phyloP scores from a whole-genome alignment of 2,329 filamentous ascomycete species.

The Ascochyta lentis region DNA sequence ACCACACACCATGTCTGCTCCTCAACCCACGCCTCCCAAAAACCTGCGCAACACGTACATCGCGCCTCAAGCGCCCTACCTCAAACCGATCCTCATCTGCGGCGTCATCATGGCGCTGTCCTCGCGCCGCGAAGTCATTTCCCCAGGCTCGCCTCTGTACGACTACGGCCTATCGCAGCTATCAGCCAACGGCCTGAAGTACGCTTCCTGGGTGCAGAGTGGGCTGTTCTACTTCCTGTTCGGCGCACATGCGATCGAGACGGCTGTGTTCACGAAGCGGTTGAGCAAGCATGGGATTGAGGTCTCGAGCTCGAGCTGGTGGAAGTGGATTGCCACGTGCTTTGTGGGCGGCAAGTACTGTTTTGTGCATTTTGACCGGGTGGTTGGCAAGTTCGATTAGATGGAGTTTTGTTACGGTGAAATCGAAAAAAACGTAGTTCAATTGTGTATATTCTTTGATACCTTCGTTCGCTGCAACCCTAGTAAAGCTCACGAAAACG shows the following conservation, averaged over 20 bases:
- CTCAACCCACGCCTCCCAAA: conserved; percentile 11
- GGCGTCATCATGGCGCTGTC: conserved; percentile 35
- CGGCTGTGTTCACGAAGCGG: conserved; percentile 25
- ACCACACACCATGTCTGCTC: not conserved
- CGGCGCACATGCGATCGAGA: conserved; percentile 31
- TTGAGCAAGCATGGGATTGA: conserved; percentile 25
- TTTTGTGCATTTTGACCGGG: conserved; percentile 30
- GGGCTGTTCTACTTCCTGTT: conserved; percentile 35
- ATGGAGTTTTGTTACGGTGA: too few species aligned
- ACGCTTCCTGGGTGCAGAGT: conserved; percentile 29
- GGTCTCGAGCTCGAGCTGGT: conserved; percentile 25
- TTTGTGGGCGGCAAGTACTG: conserved; percentile 33
- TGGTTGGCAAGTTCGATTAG: conserved; percentile 18
- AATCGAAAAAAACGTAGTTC: not conserved
- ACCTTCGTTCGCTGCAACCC: conserved; percentile 2
- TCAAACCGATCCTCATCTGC: conserved; percentile 30
- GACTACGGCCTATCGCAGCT: conserved; percentile 17
- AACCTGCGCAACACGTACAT: conserved; percentile 30
- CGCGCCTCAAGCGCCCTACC: conserved; percentile 20
- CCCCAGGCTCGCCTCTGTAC: conserved; percentile 28
- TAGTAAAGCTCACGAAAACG: conserved; percentile 18
- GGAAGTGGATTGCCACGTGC: conserved; percentile 35
- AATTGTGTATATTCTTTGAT: conserved; percentile 4
- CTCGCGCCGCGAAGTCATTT: conserved; percentile 24
- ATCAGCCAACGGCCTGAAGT: conserved; percentile 19